Conservation (phyloP, 2,329 filamentous ascomycete genomes). For the Aspergillus sp. region DNA sequence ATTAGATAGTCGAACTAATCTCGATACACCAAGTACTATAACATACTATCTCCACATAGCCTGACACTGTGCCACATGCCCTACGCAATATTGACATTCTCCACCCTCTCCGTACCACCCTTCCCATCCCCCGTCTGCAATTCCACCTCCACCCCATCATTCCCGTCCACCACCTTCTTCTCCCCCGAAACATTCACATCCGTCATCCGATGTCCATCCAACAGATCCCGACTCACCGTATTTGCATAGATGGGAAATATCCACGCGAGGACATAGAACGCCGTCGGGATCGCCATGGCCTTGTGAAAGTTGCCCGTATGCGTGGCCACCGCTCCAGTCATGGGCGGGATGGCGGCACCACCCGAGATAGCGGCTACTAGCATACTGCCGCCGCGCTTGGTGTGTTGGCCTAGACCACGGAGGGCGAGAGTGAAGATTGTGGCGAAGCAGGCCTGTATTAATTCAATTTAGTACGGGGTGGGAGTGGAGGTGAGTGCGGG, state of each 20-base stretch:
- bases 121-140: neutral
- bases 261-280: neutral
- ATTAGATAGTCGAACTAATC: no score
- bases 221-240: neutral
- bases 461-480: neutral
- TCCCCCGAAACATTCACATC: neutral
- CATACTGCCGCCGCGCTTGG: conserved; percentile 5
- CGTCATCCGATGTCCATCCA: neutral
- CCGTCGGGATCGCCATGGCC: neutral
- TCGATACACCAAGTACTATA: no score
- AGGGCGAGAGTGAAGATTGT: conserved; percentile 10
- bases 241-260: neutral
- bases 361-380: neutral
- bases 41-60: no score
- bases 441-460: conserved; percentile 4
- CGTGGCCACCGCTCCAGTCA: neutral
- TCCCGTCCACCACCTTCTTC: neutral
- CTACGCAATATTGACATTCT: neutral
- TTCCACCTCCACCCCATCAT: neutral
- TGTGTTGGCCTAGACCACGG: conserved; percentile 4
- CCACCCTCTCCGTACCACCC: neutral
- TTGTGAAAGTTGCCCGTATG: neutral
- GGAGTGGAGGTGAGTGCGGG: neutral
- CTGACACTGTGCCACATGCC: no score
- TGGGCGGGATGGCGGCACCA: neutral